A percentile compares a stretch with the other conserved stretches of the same genome.
Conservation (phyloP, 768 basidiomycete species). For the Suillus bovinus region DNA sequence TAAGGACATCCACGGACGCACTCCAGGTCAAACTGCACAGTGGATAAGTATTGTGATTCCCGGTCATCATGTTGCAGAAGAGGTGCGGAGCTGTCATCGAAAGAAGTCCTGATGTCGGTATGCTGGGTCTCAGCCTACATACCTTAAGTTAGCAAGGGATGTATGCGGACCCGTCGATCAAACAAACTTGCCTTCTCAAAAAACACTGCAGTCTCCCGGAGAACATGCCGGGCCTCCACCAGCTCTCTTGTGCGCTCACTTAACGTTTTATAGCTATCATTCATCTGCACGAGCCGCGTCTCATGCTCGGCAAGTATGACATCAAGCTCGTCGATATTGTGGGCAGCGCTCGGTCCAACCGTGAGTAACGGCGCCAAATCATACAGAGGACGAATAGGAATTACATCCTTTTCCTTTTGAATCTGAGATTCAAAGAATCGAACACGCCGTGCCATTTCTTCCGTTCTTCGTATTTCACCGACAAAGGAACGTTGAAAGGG, state of each 20-base stretch:
- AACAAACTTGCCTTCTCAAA: constrained; percentile 71
- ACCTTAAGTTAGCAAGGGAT: constrained; percentile 12
- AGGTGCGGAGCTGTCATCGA: constrained; percentile 90
- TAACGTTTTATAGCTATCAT: constrained; percentile 86
- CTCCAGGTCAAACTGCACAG: constrained; percentile 86
- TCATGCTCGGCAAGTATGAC: constrained; percentile 87
- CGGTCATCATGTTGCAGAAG: constrained; percentile 90
- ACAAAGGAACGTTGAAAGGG: constrained; percentile 99
- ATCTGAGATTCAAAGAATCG: constrained; percentile 89
- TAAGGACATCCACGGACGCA: constrained; percentile 36
- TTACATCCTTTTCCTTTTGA: constrained; percentile 77
- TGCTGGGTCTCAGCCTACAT: constrained; percentile 76
- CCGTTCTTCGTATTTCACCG: constrained; percentile 90
- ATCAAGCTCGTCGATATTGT: constrained; percentile 92
- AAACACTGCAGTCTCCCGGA: constrained; percentile 94
- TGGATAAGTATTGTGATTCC: constrained; percentile 58
- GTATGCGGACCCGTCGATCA: background rate
- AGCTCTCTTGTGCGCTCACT: constrained; percentile 85
- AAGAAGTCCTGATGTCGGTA: constrained; percentile 79
- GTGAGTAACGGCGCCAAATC: constrained; percentile 88
- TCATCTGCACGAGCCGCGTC: constrained; percentile 82
- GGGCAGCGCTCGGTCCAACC: constrained; percentile 89
- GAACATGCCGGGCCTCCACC: constrained; percentile 90
- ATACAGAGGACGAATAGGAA: constrained; percentile 81
- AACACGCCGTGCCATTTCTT: constrained; percentile 94